phyloP scores from a whole-genome alignment of 75 land plant genomes.

The Ceratopteris richardii region DNA sequence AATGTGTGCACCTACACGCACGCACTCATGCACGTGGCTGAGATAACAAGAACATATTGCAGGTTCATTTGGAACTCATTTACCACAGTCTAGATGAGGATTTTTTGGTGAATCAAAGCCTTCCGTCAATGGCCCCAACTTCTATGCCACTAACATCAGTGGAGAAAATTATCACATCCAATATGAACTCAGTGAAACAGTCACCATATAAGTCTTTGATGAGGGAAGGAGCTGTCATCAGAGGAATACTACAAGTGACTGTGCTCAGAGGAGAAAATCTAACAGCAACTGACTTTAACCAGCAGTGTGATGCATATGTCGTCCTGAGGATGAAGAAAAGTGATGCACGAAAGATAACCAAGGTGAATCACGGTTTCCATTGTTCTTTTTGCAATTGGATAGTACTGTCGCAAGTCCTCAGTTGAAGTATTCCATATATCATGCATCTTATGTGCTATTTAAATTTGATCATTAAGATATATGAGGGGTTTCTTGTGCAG shows the following conservation, averaged over 20 bases:
- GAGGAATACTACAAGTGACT: constrained; percentile 87
- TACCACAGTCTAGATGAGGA: constrained; percentile 42
- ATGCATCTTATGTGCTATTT: no score
- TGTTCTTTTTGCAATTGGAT: not conserved
- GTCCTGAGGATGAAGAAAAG: constrained; percentile 71
- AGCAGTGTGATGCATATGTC: constrained; percentile 86
- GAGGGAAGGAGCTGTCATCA: constrained; percentile 44
- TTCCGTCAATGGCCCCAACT: not conserved
- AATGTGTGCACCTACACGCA: no score
- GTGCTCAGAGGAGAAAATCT: constrained; percentile 79
- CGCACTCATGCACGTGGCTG: no score
- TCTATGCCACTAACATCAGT: constrained; percentile 46
- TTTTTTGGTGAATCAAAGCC: not conserved
- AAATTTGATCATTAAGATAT: no score
- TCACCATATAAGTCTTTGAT: constrained; percentile 22
- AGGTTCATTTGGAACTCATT: constrained; percentile 85
- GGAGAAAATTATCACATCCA: constrained; percentile 54
- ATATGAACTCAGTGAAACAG: constrained; percentile 24
- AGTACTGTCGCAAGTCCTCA: no score
- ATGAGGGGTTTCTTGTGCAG: no score
- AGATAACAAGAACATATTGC: no score
- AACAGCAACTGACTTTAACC: constrained; percentile 52
- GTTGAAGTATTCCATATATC: no score
- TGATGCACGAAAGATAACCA: constrained; percentile 47
- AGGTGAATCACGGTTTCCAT: constrained; percentile 32